Evolutionary conservation across 2,329 filamentous ascomycete genomes (phyloP), one percentile per base, ranked within the genome.

Genomic region (Decorospora gaudefroyi): DNA sequence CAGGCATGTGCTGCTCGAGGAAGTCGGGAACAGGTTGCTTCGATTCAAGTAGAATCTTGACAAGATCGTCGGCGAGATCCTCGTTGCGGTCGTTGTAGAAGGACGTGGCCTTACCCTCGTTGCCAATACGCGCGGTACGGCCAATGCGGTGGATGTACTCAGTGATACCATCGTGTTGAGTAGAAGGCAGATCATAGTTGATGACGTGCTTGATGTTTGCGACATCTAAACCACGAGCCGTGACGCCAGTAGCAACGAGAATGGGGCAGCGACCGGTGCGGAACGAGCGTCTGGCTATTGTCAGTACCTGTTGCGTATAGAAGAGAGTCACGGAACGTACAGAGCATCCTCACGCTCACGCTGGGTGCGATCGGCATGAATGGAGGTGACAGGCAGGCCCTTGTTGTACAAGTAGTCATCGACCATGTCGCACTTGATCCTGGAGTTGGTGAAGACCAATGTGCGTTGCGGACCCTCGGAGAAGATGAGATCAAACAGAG

Each of bases 141-240:
- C 93, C 93, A 65, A 97, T 97, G 9, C 93, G 89, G 65, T 99
- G 93, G 17, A 87, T 84, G 60, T 97, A 99, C 68, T 97, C 93
- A 34, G 88, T 84, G 42, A 96, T 95, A 2, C 91, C 92, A n/a
- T 90, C 90, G 57, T 92, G 80, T 1, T 83, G 76, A 29, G 77
- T 72, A 4, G 78, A 83, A 0, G 92, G 92, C 1, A 97, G 76
- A 49, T 97, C 91, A 59, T 85, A 97, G 73, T 99, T 97, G 78
- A 99, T 86, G 48, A 99, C 87, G 53, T 96, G 90, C 75, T 85
- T 83, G 4, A 97, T 86, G 54, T 93, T 90, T 45, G 82, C 82
- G 23, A 96, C 86, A 58, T 97, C 91, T 22, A 96, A 84, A 5
- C 93, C 93, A 59, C 93, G 90, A 63, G 90, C 88, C 37, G 87